These are phyloP conservation scores for Dendrobium huoshanense DNA, from an alignment of 106 monocot genomes.

Conservation along the genomic window DNA sequence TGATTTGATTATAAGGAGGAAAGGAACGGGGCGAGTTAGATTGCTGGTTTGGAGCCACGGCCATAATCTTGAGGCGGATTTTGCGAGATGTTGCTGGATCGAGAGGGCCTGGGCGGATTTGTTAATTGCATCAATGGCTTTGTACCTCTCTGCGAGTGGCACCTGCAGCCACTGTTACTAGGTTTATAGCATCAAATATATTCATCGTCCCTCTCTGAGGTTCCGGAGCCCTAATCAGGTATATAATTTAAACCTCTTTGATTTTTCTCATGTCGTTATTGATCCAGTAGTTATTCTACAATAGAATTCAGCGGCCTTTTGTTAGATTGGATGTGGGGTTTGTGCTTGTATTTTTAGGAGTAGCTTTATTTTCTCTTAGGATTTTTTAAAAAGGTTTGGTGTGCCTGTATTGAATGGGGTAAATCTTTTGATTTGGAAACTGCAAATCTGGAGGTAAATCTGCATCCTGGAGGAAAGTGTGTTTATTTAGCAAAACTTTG, in stretches of 20 bases:
- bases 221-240: background rate
- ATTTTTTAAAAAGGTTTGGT: background rate
- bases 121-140: slow-evolving; percentile 9
- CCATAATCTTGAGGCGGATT: background rate
- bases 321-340: background rate
- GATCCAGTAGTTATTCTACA: background rate
- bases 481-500: background rate
- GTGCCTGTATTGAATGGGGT: background rate
- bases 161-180: slow-evolving; percentile 15
- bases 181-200: slow-evolving; percentile 5
- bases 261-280: background rate
- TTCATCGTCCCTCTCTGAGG: background rate
- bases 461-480: background rate
- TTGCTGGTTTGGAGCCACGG: background rate
- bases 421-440: background rate
- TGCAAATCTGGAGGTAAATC: background rate
- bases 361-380: background rate
- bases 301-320: background rate
- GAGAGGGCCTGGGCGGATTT: background rate
- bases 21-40: background rate
- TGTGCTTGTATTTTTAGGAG: background rate
- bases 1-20: background rate
- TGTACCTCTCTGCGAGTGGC: slow-evolving; percentile 29
- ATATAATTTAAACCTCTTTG: background rate
- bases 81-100: slow-evolving; percentile 11